Evolutionary conservation across 352 stramenopile genomes (phyloP).

Genomic region (Pythium plurisporium): DNA sequence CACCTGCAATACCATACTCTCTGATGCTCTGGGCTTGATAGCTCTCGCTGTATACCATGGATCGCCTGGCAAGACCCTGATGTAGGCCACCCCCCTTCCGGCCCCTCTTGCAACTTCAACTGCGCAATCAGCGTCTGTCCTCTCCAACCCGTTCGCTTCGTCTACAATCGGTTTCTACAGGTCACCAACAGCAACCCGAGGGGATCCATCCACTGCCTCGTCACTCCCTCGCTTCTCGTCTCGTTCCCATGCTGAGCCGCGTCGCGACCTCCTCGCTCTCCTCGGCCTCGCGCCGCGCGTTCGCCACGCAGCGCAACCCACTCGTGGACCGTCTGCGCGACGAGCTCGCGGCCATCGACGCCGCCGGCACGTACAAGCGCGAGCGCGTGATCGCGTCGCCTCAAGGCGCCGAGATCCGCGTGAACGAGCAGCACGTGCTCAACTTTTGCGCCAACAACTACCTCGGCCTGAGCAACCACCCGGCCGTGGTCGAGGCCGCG

Average conservation of each 20-base stretch:
- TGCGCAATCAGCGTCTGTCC: constrained; percentile 5
- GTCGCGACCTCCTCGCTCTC: background rate
- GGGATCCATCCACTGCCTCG: no score
- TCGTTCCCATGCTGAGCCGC: background rate
- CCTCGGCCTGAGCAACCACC: constrained; percentile 89
- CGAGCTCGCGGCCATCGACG: constrained; percentile 66
- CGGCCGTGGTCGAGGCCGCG: constrained; percentile 77
- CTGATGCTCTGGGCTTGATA: no score
- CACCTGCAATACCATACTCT: no score
- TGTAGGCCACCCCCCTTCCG: no score
- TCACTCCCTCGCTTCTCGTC: constrained; percentile 3
- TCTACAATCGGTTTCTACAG: constrained; percentile 21
- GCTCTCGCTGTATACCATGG: no score
- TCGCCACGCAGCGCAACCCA: constrained; percentile 42
- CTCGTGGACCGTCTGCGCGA: constrained; percentile 73
- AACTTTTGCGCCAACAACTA: constrained; percentile 97
- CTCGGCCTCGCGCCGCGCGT: constrained; percentile 2
- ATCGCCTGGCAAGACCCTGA: no score
- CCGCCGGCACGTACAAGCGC: constrained; percentile 78
- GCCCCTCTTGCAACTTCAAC: constrained; percentile 28
- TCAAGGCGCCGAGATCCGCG: constrained; percentile 75
- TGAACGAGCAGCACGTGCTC: constrained; percentile 73
- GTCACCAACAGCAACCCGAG: no score
- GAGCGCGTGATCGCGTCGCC: constrained; percentile 90
- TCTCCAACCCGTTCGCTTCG: constrained; percentile 9